Percentiles rank a stretch among this genome's conserved stretches.
These are phyloP conservation scores for Calonectria montana DNA, from an alignment of 2,329 filamentous ascomycete genomes.

Conservation along the genomic window DNA sequence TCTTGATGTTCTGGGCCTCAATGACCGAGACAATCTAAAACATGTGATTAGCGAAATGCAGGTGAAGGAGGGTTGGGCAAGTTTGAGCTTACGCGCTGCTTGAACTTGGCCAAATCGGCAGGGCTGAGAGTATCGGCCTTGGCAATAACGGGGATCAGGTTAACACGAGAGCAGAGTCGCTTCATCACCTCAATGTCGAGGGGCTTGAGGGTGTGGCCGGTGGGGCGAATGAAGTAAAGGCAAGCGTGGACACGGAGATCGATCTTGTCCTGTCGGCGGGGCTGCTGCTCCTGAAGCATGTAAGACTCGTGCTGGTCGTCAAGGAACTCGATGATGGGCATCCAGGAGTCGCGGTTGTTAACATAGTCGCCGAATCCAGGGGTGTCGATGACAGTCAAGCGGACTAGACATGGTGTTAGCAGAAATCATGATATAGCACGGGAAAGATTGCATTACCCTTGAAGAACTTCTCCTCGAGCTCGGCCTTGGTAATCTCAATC, in stretches of 20 bases:
- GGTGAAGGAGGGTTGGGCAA: neutral
- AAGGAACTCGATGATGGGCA: conserved; percentile 99
- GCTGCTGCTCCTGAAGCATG: conserved; percentile 99
- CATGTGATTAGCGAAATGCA: conserved; percentile 1
- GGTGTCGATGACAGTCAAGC: conserved; percentile 98
- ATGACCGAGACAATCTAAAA: conserved; percentile 90
- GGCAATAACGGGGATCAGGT: conserved; percentile 97
- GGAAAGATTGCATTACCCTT: conserved; percentile 75
- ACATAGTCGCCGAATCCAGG: conserved; percentile 99
- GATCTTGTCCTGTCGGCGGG: conserved; percentile 97
- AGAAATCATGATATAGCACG: conserved; percentile 13
- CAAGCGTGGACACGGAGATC: conserved; percentile 98
- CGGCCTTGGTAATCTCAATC: conserved; percentile 99
- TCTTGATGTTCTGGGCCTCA: conserved; percentile 99
- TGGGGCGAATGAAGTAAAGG: conserved; percentile 98
- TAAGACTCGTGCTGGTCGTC: conserved; percentile 99
- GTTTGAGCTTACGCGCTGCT: conserved; percentile 79
- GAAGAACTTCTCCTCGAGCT: conserved; percentile 99
- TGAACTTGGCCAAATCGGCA: conserved; percentile 90
- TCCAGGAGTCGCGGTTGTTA: conserved; percentile 99
- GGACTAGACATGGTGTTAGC: conserved; percentile 70
- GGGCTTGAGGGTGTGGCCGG: conserved; percentile 97
- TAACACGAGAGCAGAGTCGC: conserved; percentile 96
- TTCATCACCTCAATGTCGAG: conserved; percentile 99
- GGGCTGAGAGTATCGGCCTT: conserved; percentile 99